Evolutionary conservation across 306 rosid species (phyloP).

Genomic region (Cucumis cinereus): DNA sequence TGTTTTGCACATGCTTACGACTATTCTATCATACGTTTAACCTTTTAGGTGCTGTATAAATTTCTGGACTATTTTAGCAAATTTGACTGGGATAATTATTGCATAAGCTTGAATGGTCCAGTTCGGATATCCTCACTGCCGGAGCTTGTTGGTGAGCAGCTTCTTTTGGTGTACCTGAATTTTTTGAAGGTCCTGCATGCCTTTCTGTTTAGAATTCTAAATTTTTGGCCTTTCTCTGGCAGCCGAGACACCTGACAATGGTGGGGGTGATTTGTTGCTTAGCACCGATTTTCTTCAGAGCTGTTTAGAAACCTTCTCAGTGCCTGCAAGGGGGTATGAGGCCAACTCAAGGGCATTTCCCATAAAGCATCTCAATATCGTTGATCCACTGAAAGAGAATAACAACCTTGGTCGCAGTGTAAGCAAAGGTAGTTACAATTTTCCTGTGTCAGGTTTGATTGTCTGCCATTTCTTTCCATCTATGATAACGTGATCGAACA

Average conservation of each 20-base stretch:
- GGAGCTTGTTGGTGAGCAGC: conserved; percentile 46
- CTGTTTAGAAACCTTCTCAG: conserved; percentile 56
- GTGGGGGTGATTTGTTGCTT: conserved; percentile 38
- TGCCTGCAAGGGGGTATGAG: conserved; percentile 47
- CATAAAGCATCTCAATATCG: conserved; percentile 68
- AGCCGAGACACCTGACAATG: conserved; percentile 61
- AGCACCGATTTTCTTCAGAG: conserved; percentile 56
- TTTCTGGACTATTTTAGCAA: conserved; percentile 81
- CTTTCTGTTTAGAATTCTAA: not conserved
- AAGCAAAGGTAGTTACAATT: conserved; percentile 41
- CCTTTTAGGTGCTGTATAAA: conserved; percentile 56
- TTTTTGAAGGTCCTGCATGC: not conserved
- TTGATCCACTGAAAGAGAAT: conserved; percentile 83
- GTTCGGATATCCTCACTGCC: conserved; percentile 59
- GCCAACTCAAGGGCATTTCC: conserved; percentile 41
- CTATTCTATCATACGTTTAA: not conserved
- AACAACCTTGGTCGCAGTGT: conserved; percentile 98
- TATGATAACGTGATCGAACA: not conserved
- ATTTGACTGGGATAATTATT: conserved; percentile 84
- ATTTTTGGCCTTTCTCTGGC: conserved; percentile 5
- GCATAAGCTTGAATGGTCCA: conserved; percentile 76
- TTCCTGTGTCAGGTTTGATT: not conserved
- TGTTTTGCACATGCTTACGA: not conserved
- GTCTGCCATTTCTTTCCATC: not conserved
- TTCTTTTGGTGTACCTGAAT: not conserved